Evolutionary conservation across 805 yeast species (phyloP).

Genomic region (Cyberlindnera petersonii): DNA sequence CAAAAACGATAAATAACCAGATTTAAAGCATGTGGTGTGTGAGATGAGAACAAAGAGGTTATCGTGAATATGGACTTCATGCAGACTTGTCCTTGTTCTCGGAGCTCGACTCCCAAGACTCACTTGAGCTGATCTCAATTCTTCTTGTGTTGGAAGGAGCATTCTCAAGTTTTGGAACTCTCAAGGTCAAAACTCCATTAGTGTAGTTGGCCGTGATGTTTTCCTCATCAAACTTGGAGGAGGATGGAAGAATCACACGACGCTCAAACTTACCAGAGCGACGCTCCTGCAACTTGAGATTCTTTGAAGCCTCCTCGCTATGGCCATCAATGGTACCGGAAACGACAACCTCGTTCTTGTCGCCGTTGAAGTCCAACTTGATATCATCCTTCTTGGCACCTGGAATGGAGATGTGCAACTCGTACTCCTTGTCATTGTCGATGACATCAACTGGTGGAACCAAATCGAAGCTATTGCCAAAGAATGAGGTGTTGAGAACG

Average conservation of each 20-base stretch:
- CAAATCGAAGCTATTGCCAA: slow-evolving; percentile 21
- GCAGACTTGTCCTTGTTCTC: slow-evolving; percentile 1
- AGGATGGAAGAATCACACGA: slow-evolving; percentile 37
- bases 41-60: not conserved
- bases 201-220: slow-evolving; percentile 43
- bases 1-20: not conserved
- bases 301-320: slow-evolving; percentile 24
- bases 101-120: slow-evolving; percentile 17
- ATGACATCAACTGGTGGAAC: slow-evolving; percentile 45
- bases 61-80: not conserved
- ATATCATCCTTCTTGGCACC: slow-evolving; percentile 44
- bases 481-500: slow-evolving; percentile 28
- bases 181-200: slow-evolving; percentile 42
- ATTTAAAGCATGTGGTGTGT: not conserved
- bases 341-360: slow-evolving; percentile 38
- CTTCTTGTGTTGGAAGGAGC: slow-evolving; percentile 25
- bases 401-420: slow-evolving; percentile 42
- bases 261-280: slow-evolving; percentile 40
- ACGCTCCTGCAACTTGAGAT: slow-evolving; percentile 33
- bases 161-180: slow-evolving; percentile 36
- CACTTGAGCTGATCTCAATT: slow-evolving; percentile 30
- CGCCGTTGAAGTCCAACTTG: slow-evolving; percentile 44
- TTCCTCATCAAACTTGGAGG: slow-evolving; percentile 38
- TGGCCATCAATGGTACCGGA: slow-evolving; percentile 40
- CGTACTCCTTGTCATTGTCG: slow-evolving; percentile 40